Conservation (phyloP, 805 yeast species). For the Yamadazyma takamatsuzukensis region DNA sequence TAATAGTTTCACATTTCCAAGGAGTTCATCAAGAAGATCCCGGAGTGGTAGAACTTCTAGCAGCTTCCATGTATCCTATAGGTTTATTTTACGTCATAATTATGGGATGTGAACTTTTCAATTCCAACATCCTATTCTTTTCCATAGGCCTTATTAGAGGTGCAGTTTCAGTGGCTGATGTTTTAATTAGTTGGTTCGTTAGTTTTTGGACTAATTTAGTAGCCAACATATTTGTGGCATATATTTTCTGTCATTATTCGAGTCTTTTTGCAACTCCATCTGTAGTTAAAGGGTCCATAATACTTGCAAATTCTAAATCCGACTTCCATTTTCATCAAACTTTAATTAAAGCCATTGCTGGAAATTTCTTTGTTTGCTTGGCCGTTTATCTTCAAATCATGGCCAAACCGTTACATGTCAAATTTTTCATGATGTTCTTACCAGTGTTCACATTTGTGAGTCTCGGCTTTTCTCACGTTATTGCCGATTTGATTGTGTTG, state of each 20-base stretch:
- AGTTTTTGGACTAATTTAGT: constrained; percentile 67
- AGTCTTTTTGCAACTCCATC: constrained; percentile 40
- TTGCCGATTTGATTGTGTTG: constrained; percentile 75
- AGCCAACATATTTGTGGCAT: constrained; percentile 62
- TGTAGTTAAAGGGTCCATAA: constrained; percentile 47
- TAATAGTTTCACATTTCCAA: constrained; percentile 52
- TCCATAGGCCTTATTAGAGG: constrained; percentile 65
- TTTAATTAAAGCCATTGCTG: constrained; percentile 67
- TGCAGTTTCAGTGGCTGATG: constrained; percentile 64
- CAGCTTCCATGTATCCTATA: constrained; percentile 63
- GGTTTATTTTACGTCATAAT: constrained; percentile 73
- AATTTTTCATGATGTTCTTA: constrained; percentile 54
- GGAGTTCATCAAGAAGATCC: constrained; percentile 38
- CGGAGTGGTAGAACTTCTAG: constrained; percentile 52
- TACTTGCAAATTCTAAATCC: constrained; percentile 43
- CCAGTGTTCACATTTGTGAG: constrained; percentile 79
- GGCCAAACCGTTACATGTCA: constrained; percentile 79
- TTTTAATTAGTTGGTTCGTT: constrained; percentile 60
- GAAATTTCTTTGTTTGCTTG: constrained; percentile 72
- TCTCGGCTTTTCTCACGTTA: constrained; percentile 74
- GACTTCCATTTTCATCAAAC: constrained; percentile 54
- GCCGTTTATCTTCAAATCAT: constrained; percentile 75
- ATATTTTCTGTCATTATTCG: constrained; percentile 57
- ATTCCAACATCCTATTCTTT: constrained; percentile 70
- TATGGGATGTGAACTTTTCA: constrained; percentile 73